Evolutionary conservation across 352 stramenopile genomes (phyloP).

Genomic region (Phytophthora idaei): DNA sequence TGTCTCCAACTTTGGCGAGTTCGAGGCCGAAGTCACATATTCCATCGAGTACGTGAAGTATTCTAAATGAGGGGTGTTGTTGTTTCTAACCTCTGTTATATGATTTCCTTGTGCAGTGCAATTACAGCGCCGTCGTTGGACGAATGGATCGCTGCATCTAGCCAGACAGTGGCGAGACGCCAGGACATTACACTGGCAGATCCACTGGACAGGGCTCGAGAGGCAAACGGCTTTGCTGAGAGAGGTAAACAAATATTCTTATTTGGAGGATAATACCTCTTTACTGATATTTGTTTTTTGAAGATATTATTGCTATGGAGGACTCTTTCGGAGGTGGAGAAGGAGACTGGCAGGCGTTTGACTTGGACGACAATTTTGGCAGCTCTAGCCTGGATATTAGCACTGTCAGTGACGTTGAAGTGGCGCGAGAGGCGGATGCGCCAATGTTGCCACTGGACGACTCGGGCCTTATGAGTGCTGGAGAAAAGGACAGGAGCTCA

Average conservation of each 20-base stretch:
- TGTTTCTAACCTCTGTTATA: conserved; percentile 4
- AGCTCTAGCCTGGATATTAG: conserved; percentile 64
- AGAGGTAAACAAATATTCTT: conserved; percentile 41
- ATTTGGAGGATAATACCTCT: conserved; percentile 1
- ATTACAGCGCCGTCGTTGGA: conserved; percentile 70
- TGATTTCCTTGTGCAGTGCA: conserved; percentile 40
- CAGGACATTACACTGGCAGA: conserved; percentile 89
- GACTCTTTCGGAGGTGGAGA: conserved; percentile 75
- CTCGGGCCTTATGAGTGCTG: conserved; percentile 48
- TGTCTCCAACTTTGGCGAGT: conserved; percentile 85
- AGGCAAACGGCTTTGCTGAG: conserved; percentile 59
- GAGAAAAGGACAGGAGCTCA: conserved; percentile 58
- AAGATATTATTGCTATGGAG: conserved; percentile 72
- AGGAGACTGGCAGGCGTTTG: conserved; percentile 84
- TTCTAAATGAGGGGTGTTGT: neutral
- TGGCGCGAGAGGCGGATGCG: conserved; percentile 73
- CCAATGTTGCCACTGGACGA: conserved; percentile 58
- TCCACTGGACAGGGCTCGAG: conserved; percentile 50
- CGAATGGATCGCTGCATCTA: conserved; percentile 83
- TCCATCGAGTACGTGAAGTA: conserved; percentile 74
- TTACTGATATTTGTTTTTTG: conserved; percentile 1
- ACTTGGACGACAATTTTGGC: conserved; percentile 74
- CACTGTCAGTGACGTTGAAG: conserved; percentile 82
- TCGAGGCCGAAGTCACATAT: conserved; percentile 85
- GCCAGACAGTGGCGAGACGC: conserved; percentile 73